Base-by-base conservation (phyloP, 805 yeast genomes). In the Isabelozyma pseudorhagii region DNA sequence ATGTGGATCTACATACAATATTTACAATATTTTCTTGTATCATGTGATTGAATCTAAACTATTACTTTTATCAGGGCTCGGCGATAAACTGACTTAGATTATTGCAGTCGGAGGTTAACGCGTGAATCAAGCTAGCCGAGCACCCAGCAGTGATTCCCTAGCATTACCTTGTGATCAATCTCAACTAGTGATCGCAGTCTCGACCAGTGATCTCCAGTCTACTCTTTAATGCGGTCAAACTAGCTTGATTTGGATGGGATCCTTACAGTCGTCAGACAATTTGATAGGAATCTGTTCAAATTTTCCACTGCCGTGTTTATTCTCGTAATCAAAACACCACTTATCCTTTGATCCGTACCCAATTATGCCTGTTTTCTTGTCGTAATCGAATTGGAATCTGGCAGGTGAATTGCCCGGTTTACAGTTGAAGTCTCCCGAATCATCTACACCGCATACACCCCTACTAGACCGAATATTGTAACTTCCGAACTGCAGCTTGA, bases 401-500 rank as follows among this genome's bases (percentile, higher is more conserved):
- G 60, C 51, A 6, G 59, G 57, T 18, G 52, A 52, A 39, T 47
- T 49, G 10, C 50, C 44, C 17, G 54, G 54, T 41, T 57, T 55
- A 47, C 71, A 66, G 11, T 50, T 54, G 36, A 65, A 53, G 29
- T 56, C 54, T 4, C 56, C 59, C 29, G 51, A 44, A 14, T 47
- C 41, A 28, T 57, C 60, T 6, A 84, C 54, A 1, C 83, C 85
- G 70, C 97, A 92, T 52, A 73, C 79, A 0, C 97, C 97, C 58
- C 79, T 82, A 39, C 89, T 81, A 1, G 94, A 79, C 51, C 76
- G 76, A 42, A 92, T 61, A 50, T 82, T 79, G 58, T 81, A 79
- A n/a, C 94, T 94, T 3, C 94, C 94, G 66, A 82, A 82, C 34
- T 79, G 78, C 31, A 86, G 81, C 47, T 82, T 77, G 13, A 51